Evolutionary conservation across 192 early-diverging fungal genomes (phyloP), one percentile per base, ranked within the genome.

Genomic region (Thamnidium elegans): DNA sequence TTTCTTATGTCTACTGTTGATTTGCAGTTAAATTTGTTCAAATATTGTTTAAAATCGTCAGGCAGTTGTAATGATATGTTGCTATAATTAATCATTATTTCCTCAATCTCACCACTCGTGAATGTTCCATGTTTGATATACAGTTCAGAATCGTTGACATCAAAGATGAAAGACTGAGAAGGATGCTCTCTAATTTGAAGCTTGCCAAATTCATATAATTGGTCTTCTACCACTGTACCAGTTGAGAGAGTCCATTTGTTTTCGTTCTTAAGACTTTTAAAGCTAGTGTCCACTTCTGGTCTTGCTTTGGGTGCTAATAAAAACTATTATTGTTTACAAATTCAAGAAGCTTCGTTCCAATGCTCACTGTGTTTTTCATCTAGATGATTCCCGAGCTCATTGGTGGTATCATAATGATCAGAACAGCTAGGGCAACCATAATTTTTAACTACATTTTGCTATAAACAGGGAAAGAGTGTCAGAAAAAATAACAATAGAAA

Each of bases 111-210:
- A 46, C 21, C 58, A 44, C 58, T 59, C 42, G 58, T 59, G 42
- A 59, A 42, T 45, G n/a, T 45, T 45, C 58, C 58, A 59, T 59
- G 58, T 59, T 59, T 21, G 58, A 59, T 42, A 59, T 59, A 46
- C 58, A 59, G 43, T 44, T 59, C 19, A 46, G 1, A 44, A 59
- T 59, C 58, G 39, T 59, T 44, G 58, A 45, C 42, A 59, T 44
- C 58, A 59, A 59, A 59, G 58, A 59, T 59, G n/a, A 59, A 59
- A 21, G 43, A 59, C 58, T 46, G 17, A 59, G 58, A 45, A 59
- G 58, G 58, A 44, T 46, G 19, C 7, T 59, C 58, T 59, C 58
- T 11, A 46, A 59, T 59, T 59, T 59, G 58, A 59, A 59, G 58
- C 58, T 45, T 59, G 39, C 39, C 58, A 59, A 59, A 59, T 59